Base-by-base conservation (phyloP, 805 yeast species). In the Saturnispora besseyi region DNA sequence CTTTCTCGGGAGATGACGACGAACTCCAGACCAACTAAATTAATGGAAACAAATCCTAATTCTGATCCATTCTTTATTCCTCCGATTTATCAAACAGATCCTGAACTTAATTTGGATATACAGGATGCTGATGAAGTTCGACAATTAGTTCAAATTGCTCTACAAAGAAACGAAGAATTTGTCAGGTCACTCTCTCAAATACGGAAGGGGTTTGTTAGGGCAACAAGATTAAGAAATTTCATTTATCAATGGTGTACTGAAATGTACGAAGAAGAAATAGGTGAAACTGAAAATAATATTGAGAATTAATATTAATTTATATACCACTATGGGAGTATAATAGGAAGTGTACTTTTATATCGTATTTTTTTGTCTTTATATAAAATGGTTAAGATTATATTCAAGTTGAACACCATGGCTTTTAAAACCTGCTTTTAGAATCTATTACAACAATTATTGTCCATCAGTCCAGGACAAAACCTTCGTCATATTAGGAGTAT, bases 151-250 rank as follows among this genome's bases (percentile, higher is more conserved):
- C 96, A 77, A 71, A 88, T 83, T 42, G 84, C 84, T 0, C 71
- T 88, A 42, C 96, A 90, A 64, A 79, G 91, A 53, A 78, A 82
- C 51, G 89, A 87, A 61, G 98, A 93, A 65, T 91, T 84, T 62
- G 82, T 89, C 46, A 75, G 91, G 59, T 85, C 89, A 53, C 69
- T 93, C 59, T 72, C 79, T n/a, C 77, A 73, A 33, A 75, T 93
- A 34, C 75, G 97, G 57, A 75, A 75, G 58, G 95, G 89, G 0
- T 69, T 91, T 28, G 79, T 85, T 33, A 77, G 86, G 58, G 91
- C 96, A 0, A 87, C 85, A 57, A 71, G 91, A 53, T 74, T 85
- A 56, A 82, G 87, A 57, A 76, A 76, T 42, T 78, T 81, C 55
- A 76, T 93, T 43, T 76, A 73, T 54, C 76, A 78, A 56, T 91